These are phyloP conservation scores for Immersiporthe knoxdaviesiana DNA, from an alignment of 2,329 filamentous ascomycete genomes.

Conservation along the genomic window DNA sequence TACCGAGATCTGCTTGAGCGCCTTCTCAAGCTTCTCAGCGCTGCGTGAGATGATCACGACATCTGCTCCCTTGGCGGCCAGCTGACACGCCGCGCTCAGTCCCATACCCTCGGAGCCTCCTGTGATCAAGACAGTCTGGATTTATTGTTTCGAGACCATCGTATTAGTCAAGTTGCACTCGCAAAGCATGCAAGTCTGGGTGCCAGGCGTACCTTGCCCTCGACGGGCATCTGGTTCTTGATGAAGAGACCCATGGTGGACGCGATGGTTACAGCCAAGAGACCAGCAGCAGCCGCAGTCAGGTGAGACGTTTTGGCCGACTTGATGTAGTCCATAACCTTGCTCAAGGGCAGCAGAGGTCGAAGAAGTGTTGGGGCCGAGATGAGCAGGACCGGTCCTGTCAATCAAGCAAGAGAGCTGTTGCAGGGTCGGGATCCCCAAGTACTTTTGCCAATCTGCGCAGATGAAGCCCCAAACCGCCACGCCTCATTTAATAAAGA, in stretches of 20 bases:
- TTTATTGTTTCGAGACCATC: neutral
- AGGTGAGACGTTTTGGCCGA: conserved; percentile 31
- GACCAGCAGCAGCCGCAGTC: conserved; percentile 35
- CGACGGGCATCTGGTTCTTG: conserved; percentile 80
- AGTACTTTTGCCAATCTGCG: neutral
- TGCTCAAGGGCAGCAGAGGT: neutral
- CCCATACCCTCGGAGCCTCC: conserved; percentile 75
- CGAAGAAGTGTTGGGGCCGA: neutral
- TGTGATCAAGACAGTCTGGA: conserved; percentile 69
- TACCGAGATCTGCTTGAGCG: conserved; percentile 59
- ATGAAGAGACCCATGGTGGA: conserved; percentile 69
- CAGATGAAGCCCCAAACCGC: neutral
- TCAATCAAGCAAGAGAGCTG: neutral
- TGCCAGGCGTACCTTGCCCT: conserved; percentile 69
- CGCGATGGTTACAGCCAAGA: conserved; percentile 42
- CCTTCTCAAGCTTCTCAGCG: conserved; percentile 59
- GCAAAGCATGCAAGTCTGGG: neutral
- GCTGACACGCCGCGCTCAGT: conserved; percentile 60
- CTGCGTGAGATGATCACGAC: conserved; percentile 70
- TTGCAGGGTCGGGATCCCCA: neutral
- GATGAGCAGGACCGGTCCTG: neutral
- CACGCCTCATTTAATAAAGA: neutral
- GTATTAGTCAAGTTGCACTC: conserved; percentile 11
- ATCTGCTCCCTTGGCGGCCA: conserved; percentile 69
- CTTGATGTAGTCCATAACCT: conserved; percentile 32